Conservation (phyloP, 2,329 filamentous ascomycete species). For the Neocatenulostroma microsporum region DNA sequence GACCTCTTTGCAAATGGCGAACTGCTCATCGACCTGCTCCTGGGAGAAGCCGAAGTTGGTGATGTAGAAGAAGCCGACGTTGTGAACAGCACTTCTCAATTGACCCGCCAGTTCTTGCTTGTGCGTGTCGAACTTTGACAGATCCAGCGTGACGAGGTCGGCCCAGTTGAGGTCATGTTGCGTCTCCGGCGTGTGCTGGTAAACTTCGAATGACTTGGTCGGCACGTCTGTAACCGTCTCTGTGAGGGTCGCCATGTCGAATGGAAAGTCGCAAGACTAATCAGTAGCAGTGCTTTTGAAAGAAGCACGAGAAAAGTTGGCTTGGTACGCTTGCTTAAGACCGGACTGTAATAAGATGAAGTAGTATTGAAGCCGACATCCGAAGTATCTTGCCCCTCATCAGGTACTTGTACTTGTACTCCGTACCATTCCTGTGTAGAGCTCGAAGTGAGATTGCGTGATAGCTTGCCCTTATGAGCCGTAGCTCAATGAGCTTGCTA, state of each 20-base stretch:
- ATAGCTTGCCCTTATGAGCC: too few species aligned
- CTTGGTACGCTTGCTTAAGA: too few species aligned
- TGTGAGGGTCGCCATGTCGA: constrained; percentile 14
- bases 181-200: constrained; percentile 17
- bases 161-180: constrained; percentile 38
- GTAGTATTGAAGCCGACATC: constrained; percentile 3
- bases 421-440: too few species aligned
- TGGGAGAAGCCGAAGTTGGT: constrained; percentile 53
- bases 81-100: constrained; percentile 44
- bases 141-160: constrained; percentile 51
- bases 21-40: constrained; percentile 54
- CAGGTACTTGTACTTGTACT: too few species aligned
- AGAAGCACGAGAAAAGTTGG: too few species aligned
- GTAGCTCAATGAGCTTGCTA: too few species aligned
- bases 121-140: constrained; percentile 49
- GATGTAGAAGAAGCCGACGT: constrained; percentile 24
- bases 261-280: too few species aligned
- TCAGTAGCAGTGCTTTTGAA: too few species aligned
- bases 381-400: not conserved
- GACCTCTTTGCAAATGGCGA: constrained; percentile 53
- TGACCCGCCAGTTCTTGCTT: constrained; percentile 49
- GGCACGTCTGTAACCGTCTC: constrained; percentile 14
- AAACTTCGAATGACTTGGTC: constrained; percentile 9
- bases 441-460: too few species aligned
- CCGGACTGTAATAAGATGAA: too few species aligned